phyloP scores from a whole-genome alignment of 176 grass and related monocot species.

The Musa troglodytarum region DNA sequence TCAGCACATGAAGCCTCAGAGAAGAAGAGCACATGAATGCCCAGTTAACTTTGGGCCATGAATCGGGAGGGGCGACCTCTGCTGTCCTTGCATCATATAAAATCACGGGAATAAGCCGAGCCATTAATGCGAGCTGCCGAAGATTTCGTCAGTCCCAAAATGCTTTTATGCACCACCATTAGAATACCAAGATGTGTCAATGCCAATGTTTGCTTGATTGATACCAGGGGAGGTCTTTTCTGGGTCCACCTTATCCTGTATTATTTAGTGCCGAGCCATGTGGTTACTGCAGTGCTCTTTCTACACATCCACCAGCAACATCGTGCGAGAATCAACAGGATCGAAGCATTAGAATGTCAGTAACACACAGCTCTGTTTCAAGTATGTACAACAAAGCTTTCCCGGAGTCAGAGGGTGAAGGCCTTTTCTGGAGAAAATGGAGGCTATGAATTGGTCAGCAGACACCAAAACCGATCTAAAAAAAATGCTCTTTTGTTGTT shows the following conservation, averaged over 20 bases:
- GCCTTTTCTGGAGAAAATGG: too few species aligned
- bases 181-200: background rate
- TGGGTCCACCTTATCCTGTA: background rate
- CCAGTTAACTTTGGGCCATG: background rate
- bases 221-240: background rate
- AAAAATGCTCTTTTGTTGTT: too few species aligned
- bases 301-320: too few species aligned
- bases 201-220: background rate
- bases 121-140: background rate
- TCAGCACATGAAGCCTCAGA: slow-evolving; percentile 8
- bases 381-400: too few species aligned
- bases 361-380: too few species aligned
- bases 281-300: background rate
- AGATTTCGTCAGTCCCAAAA: background rate
- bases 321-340: too few species aligned
- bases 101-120: slow-evolving; percentile 25
- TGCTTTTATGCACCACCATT: background rate
- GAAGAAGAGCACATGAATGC: slow-evolving; percentile 12
- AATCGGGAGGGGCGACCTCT: background rate
- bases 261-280: background rate
- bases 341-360: too few species aligned
- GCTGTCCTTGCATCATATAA: slow-evolving; percentile 3
- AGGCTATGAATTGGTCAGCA: too few species aligned
- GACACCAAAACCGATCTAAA: too few species aligned
- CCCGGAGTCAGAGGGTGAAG: too few species aligned